Evolutionary conservation across 495 filamentous ascomycete species (phyloP), one percentile per base, ranked within the genome.

Genomic region (Hypoxylon fragiforme): DNA sequence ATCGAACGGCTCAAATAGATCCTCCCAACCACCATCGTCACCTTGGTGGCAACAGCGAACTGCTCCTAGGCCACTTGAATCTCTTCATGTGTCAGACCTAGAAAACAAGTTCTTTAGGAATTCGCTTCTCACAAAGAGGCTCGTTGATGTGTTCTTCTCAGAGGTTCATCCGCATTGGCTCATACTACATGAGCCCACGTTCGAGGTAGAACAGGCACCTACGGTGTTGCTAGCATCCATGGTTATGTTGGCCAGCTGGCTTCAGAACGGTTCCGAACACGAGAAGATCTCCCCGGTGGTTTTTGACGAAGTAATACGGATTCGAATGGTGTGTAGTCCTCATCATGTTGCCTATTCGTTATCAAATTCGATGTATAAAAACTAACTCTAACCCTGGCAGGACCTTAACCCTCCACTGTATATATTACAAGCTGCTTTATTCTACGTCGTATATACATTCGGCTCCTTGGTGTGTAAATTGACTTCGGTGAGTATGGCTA

Each of bases 91-190:
- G 22, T 1, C 35, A 9, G 40, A 52, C 22, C 32, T 54, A 14
- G 18, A 59, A 1, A 21, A 24, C n/a, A 41, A 28, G 36, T 36
- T 65, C 11, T 44, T 57, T 18, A 31, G 41, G 20, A 39, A 32
- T 20, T 62, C 57, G 9, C 49, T 45, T 9, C 24, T 13, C n/a
- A 55, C 49, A 2, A 41, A 37, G n/a, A 57, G 57, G 19, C 60
- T 71, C 13, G 24, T 68, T 4, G 31, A 62, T 14, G 13, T 64
- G 3, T 72, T 61, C 49, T 67, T 72, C 18, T 8, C 12, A 12
- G 59, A 65, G 5, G 43, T 67, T 28, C 67, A 72, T 47, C 65
- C 60, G 8, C 60, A 64, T 21, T 72, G 69, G 69, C 54, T 63
- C 30, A 59, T 70, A 20, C 46, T 72, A 31, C 69, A 72, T 54